phyloP scores from a whole-genome alignment of 768 basidiomycete genomes.

The Phylloporus scabripes region DNA sequence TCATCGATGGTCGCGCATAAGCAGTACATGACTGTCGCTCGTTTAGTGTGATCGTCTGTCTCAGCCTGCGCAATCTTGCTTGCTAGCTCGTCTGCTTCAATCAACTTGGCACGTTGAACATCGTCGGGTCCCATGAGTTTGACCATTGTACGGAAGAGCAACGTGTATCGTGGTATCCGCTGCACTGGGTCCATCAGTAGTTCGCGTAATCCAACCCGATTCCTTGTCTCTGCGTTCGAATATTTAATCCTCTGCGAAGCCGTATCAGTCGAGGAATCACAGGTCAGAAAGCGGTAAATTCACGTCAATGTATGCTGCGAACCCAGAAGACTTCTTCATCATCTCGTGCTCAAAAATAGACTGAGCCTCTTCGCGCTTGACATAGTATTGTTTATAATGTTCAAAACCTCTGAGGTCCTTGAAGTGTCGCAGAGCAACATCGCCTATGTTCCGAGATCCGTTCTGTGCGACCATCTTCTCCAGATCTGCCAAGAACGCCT shows the following conservation, averaged over 20 bases:
- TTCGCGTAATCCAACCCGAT: slow-evolving; percentile 84
- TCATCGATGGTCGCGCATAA: slow-evolving; percentile 80
- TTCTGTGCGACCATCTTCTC: slow-evolving; percentile 71
- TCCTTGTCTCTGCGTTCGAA: slow-evolving; percentile 62
- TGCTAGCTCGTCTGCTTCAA: slow-evolving; percentile 83
- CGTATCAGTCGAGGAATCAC: slow-evolving; percentile 10
- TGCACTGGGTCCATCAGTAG: slow-evolving; percentile 96
- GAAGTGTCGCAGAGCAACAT: slow-evolving; percentile 83
- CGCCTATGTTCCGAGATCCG: slow-evolving; percentile 61
- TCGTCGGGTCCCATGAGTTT: slow-evolving; percentile 81
- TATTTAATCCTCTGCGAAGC: slow-evolving; percentile 75
- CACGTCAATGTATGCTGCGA: slow-evolving; percentile 85
- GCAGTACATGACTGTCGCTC: slow-evolving; percentile 84
- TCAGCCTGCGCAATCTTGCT: slow-evolving; percentile 89
- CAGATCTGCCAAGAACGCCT: slow-evolving; percentile 76
- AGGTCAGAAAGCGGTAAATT: slow-evolving; percentile 26
- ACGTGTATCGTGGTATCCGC: slow-evolving; percentile 89
- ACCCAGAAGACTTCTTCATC: slow-evolving; percentile 73
- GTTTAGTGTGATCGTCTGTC: slow-evolving; percentile 85
- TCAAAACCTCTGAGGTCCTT: slow-evolving; percentile 81
- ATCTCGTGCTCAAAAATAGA: slow-evolving; percentile 79
- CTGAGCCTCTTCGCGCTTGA: slow-evolving; percentile 91
- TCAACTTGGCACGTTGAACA: slow-evolving; percentile 68
- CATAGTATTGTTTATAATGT: slow-evolving; percentile 86
- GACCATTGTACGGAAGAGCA: slow-evolving; percentile 89